Evolutionary conservation across 73 alveolate genomes (phyloP).

Genomic region (Symbiodinium natans): DNA sequence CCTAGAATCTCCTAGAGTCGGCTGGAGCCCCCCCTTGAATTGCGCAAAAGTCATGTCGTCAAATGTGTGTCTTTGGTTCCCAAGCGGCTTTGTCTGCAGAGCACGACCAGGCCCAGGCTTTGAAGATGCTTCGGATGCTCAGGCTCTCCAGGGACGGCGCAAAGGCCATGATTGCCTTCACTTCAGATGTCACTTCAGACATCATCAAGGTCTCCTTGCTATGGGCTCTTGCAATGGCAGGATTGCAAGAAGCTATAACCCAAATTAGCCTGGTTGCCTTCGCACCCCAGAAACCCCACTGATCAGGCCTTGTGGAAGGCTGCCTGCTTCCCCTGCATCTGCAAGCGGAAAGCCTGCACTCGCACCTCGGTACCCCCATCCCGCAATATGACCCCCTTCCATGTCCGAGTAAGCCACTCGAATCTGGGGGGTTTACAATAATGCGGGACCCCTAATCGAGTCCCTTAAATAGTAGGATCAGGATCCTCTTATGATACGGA

Average conservation of each 20-base stretch:
- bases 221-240: too few relatives aligned
- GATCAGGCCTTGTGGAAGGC: constrained; percentile 49
- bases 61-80: too few relatives aligned
- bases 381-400: background rate
- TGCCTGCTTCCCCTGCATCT: constrained; percentile 54
- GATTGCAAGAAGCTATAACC: too few relatives aligned
- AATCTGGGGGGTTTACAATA: background rate
- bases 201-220: too few relatives aligned
- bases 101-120: constrained; percentile 53
- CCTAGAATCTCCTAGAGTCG: too few relatives aligned
- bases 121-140: constrained; percentile 18
- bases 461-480: too few relatives aligned
- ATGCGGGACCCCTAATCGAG: too few relatives aligned
- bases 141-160: background rate
- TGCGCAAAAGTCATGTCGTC: too few relatives aligned
- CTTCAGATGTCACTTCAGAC: background rate
- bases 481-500: too few relatives aligned
- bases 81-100: constrained; percentile 1
- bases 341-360: constrained; percentile 30
- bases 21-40: too few relatives aligned
- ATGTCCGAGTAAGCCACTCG: background rate
- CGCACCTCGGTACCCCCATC: constrained; percentile 10
- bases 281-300: too few relatives aligned
- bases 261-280: too few relatives aligned
- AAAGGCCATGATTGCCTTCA: constrained; percentile 65